A percentile compares a stretch with the other conserved stretches of the same genome.
These are phyloP conservation scores for Corymbia calophylla DNA, from an alignment of 441 rosid species.

Conservation along the genomic window DNA sequence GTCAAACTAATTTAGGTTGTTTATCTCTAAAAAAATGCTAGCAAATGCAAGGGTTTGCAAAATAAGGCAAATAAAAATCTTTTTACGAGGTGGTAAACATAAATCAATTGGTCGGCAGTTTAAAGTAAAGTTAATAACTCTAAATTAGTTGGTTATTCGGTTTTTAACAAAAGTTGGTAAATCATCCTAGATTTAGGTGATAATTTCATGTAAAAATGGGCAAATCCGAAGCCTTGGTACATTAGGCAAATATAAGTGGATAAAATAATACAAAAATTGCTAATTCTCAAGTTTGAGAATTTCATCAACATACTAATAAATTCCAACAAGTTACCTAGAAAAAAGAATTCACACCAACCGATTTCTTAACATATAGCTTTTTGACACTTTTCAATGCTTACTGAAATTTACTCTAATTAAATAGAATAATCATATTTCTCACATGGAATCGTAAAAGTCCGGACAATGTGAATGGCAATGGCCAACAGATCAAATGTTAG, in stretches of 20 bases:
- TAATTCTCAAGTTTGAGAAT: neutral
- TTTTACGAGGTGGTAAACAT: neutral
- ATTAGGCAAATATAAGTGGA: neutral
- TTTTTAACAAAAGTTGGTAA: neutral
- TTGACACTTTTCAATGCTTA: neutral
- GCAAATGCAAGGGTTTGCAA: neutral
- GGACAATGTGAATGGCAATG: no score
- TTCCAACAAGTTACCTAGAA: neutral
- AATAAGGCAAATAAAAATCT: neutral
- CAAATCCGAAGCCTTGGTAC: neutral
- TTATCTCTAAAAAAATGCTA: neutral
- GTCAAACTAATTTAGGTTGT: neutral
- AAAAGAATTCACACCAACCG: neutral
- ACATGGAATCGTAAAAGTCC: no score
- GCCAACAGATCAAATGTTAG: no score
- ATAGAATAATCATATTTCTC: no score
- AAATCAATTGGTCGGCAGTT: neutral
- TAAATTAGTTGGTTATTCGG: neutral
- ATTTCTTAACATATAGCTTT: neutral
- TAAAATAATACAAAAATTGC: neutral
- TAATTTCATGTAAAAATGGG: neutral
- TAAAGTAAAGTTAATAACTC: neutral
- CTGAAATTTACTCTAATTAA: neutral
- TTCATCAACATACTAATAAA: neutral
- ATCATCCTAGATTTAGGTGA: neutral